Base-by-base conservation (phyloP, 495 filamentous ascomycete genomes). In the Paragyromitra xinjiangensis region DNA sequence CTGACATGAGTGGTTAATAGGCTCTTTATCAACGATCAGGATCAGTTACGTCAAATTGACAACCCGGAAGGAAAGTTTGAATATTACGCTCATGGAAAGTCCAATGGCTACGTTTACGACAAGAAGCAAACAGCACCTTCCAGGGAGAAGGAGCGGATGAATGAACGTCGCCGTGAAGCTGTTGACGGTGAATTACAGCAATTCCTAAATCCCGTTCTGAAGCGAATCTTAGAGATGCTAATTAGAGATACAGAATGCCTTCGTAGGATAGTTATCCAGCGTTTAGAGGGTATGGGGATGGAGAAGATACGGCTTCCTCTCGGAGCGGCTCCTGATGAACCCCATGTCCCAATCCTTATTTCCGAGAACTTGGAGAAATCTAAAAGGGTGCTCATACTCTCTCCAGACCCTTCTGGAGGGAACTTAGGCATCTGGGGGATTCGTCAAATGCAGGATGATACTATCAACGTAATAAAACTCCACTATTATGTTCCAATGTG, bases 291-390 rank as follows among this genome's bases (percentile, higher is more conserved):
- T 12, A 85, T 89, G 2, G 89, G 88, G 44, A 84, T 97, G 14
- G 69, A 83, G 42, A 86, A 85, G 19, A 58, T 90, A 6, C 86
- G 84, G 19, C 88, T 97, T 56, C 93, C 94, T 0, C 81, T 89
- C 2, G 84, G 82, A 50, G 82, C 84, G 5, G 81, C 80, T 51
- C 73, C 84, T 0, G 74, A 83, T 2, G 82, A 87, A 4, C 88
- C 91, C 1, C 88, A 92, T 77, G 84, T 93, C 39, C 88, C 90
- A 0, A 93, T 99, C 81, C 86, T 92, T 80, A 81, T 89, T 56
- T 89, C 89, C 14, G 19, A 82, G 44, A 86, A 91, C 65, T 81
- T 97, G 7, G 44, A 68, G 37, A 72, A 50, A 42, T 72, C 68
- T 22, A 73, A 64, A 26, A 83, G 68, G 44, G 64, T 82, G 29